Evolutionary conservation across 495 filamentous ascomycete species (phyloP).

Genomic region (Aspergillus cavernicola): DNA sequence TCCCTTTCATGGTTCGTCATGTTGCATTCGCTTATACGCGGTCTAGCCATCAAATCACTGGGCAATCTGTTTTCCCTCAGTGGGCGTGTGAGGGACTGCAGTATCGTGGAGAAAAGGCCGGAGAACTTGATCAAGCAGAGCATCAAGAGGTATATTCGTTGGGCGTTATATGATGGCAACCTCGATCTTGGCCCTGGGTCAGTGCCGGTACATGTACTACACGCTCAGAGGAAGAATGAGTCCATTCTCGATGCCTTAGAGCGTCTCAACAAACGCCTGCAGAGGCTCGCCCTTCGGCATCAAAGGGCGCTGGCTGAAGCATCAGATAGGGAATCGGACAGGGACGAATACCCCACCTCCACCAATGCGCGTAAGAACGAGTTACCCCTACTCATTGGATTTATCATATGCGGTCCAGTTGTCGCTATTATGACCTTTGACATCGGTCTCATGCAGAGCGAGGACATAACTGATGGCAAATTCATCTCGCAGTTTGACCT

Average conservation of each 20-base stretch:
- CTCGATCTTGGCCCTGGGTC: constrained; percentile 17
- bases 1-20: background rate
- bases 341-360: background rate
- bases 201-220: constrained; percentile 34
- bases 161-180: constrained; percentile 39
- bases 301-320: constrained; percentile 5
- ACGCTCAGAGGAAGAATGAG: constrained; percentile 28
- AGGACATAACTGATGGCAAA: constrained; percentile 14
- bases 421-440: constrained; percentile 41
- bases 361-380: background rate
- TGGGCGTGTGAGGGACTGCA: constrained; percentile 39
- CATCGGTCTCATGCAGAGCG: constrained; percentile 19
- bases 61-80: constrained; percentile 34
- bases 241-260: constrained; percentile 26
- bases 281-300: constrained; percentile 27
- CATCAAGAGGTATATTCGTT: constrained; percentile 38
- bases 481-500: constrained; percentile 41
- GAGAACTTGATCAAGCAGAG: constrained; percentile 30
- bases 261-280: constrained; percentile 27
- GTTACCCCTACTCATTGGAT: constrained; percentile 34
- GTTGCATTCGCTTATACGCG: background rate
- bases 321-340: background rate
- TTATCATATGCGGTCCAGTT: constrained; percentile 40
- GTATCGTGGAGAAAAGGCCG: constrained; percentile 20
- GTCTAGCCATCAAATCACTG: constrained; percentile 37